Percentiles rank a stretch among this genome's conserved stretches.
phyloP scores from a whole-genome alignment of 495 filamentous ascomycete species.

The Daldinia vernicosa region DNA sequence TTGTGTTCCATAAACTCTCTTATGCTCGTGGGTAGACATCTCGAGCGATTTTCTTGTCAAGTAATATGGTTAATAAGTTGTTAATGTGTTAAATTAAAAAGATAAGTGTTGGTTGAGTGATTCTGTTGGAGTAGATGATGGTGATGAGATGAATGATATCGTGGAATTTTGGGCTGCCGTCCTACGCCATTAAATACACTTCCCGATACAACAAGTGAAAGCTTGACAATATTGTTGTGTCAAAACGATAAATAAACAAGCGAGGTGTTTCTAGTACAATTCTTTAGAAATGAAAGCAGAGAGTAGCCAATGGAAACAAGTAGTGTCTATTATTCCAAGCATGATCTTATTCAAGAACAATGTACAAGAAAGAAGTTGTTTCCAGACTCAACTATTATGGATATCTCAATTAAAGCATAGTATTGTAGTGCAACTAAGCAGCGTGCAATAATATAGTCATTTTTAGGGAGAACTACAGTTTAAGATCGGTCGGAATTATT shows the following conservation, averaged over 20 bases:
- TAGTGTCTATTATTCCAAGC: neutral
- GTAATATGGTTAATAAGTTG: neutral
- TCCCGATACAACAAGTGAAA: neutral
- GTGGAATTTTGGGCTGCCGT: neutral
- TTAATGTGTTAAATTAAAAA: neutral
- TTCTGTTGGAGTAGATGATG: neutral
- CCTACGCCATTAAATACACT: neutral
- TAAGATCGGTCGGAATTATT: too few species aligned
- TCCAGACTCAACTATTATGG: neutral
- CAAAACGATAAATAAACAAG: neutral
- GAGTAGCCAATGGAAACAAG: neutral
- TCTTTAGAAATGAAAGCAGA: neutral
- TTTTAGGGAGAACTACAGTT: too few species aligned
- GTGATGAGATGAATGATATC: neutral
- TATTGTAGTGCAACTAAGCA: too few species aligned
- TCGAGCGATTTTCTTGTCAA: neutral
- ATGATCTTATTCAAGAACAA: neutral
- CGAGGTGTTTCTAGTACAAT: neutral
- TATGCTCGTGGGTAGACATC: neutral
- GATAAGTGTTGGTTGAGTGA: neutral
- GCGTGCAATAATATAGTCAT: too few species aligned
- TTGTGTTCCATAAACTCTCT: too few species aligned
- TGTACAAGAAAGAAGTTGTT: neutral
- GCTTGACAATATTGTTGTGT: neutral
- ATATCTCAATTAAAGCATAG: too few species aligned